Conservation (phyloP, 805 yeast species). For the Cyberlindnera lachancei region DNA sequence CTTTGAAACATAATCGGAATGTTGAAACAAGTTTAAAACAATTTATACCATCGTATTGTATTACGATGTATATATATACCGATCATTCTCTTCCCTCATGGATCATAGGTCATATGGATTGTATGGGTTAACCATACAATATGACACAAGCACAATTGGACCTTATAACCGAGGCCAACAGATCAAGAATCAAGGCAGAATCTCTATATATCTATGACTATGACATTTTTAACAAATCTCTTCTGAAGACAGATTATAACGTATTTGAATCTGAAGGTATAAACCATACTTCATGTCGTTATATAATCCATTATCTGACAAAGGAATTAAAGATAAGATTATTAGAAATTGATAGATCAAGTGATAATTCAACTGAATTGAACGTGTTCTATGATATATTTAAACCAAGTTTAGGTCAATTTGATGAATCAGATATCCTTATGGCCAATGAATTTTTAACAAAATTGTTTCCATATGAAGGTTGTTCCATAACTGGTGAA, state of each 20-base stretch:
- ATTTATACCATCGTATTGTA: too few relatives aligned
- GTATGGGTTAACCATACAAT: too few relatives aligned
- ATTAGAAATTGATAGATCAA: constrained; percentile 9
- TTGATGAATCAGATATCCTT: constrained; percentile 24
- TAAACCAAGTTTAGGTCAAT: constrained; percentile 29
- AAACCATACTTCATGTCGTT: constrained; percentile 27
- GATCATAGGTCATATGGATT: too few relatives aligned
- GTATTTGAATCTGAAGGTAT: constrained; percentile 18
- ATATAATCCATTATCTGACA: constrained; percentile 27
- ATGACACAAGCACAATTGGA: too few relatives aligned
- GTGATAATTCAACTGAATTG: constrained; percentile 17
- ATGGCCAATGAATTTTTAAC: constrained; percentile 22
- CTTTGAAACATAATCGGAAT: too few relatives aligned
- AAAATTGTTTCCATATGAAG: constrained; percentile 29
- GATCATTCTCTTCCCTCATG: too few relatives aligned
- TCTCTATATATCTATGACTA: constrained; percentile 28
- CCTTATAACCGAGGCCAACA: constrained; percentile 22
- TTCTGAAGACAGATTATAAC: constrained; percentile 19
- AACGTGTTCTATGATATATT: constrained; percentile 23
- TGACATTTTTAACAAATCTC: constrained; percentile 22
- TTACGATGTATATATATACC: too few relatives aligned
- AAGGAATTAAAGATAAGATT: constrained; percentile 24
- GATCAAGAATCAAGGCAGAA: constrained; percentile 23
- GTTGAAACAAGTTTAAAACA: too few relatives aligned
- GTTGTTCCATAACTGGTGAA: constrained; percentile 28